phyloP scores from a whole-genome alignment of 1,284 basidiomycete species.

The Farysia itapuensis region DNA sequence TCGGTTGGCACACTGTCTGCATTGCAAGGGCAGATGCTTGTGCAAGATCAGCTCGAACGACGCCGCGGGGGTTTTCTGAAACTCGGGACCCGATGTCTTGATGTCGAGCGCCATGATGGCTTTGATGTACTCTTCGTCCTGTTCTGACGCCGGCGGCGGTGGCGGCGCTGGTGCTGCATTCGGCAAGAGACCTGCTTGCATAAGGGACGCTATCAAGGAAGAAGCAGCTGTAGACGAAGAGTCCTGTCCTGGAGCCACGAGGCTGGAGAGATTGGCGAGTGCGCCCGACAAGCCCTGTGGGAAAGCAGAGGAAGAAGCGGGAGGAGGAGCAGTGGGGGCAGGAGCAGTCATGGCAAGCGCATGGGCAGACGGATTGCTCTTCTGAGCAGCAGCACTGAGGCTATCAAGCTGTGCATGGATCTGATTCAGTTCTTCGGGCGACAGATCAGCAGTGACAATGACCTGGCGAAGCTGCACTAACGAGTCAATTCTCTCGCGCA shows the following conservation, averaged over 20 bases:
- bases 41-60: slow-evolving; percentile 45
- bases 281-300: slow-evolving; percentile 27
- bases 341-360: slow-evolving; percentile 36
- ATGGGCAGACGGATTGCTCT: slow-evolving; percentile 33
- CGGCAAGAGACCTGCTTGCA: slow-evolving; percentile 52
- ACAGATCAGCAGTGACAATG: slow-evolving; percentile 73
- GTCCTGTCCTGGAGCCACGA: background rate
- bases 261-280: slow-evolving; percentile 15
- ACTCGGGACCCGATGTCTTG: slow-evolving; percentile 71
- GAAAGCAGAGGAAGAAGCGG: slow-evolving; percentile 49
- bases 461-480: slow-evolving; percentile 70
- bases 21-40: slow-evolving; percentile 73
- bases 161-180: slow-evolving; percentile 39
- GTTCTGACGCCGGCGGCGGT: slow-evolving; percentile 61
- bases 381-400: slow-evolving; percentile 61
- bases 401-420: slow-evolving; percentile 76
- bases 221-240: slow-evolving; percentile 9
- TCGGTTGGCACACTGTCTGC: slow-evolving; percentile 89
- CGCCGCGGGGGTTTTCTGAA: slow-evolving; percentile 69
- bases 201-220: slow-evolving; percentile 47
- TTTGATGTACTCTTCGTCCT: slow-evolving; percentile 68
- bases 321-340: slow-evolving; percentile 1
- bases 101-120: slow-evolving; percentile 72
- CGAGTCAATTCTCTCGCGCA: slow-evolving; percentile 38
- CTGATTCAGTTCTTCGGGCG: slow-evolving; percentile 75